A percentile compares a stretch with the other conserved stretches of the same genome.
Evolutionary conservation across 306 rosid genomes (phyloP).

Genomic region (Acacia confusa): DNA sequence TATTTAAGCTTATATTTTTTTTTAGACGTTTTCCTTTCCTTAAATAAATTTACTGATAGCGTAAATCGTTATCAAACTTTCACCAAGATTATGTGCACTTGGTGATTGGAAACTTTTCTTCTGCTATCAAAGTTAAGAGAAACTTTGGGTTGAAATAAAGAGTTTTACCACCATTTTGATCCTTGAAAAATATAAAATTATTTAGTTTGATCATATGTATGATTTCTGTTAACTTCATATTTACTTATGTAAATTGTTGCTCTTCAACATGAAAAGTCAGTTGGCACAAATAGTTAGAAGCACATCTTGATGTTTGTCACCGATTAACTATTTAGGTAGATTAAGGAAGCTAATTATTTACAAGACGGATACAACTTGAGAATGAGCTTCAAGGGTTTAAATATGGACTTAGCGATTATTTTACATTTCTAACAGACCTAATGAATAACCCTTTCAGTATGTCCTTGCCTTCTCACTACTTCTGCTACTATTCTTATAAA

Average conservation of each 20-base stretch:
- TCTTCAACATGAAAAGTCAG: too few species aligned
- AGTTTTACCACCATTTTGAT: neutral
- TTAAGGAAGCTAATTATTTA: too few species aligned
- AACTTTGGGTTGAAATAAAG: neutral
- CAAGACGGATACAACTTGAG: neutral
- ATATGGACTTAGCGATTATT: neutral
- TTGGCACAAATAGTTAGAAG: too few species aligned
- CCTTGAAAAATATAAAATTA: neutral
- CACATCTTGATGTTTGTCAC: too few species aligned
- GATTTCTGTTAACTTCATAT: slow-evolving; percentile 16
- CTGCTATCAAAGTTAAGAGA: slow-evolving; percentile 48
- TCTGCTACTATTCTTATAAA: neutral
- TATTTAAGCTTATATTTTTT: too few species aligned
- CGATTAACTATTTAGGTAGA: too few species aligned
- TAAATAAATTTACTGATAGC: too few species aligned
- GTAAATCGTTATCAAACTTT: slow-evolving; percentile 20
- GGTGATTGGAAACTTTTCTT: slow-evolving; percentile 70
- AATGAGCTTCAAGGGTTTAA: neutral
- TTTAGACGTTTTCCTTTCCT: too few species aligned
- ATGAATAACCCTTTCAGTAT: slow-evolving; percentile 30
- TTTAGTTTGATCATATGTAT: neutral
- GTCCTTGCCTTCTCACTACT: neutral
- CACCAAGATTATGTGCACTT: slow-evolving; percentile 42
- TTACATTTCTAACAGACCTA: slow-evolving; percentile 10
- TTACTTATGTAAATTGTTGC: too few species aligned